phyloP scores from a whole-genome alignment of 805 yeast species.

The Starmerella asiatica region DNA sequence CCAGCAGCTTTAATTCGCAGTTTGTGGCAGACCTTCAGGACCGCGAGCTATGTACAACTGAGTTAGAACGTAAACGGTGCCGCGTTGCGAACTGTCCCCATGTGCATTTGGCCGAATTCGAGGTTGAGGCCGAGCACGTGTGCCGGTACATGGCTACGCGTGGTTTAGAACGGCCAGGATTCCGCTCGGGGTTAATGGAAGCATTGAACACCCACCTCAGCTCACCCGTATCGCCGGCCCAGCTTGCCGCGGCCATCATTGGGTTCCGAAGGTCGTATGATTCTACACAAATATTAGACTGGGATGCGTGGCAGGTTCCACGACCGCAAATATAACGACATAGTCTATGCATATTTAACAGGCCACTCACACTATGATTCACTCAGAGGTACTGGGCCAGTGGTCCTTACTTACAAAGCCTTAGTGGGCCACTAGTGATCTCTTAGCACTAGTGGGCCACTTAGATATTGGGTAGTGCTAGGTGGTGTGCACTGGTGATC shows the following conservation, averaged over 20 bases:
- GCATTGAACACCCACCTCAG: constrained; percentile 4
- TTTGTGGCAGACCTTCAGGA: constrained; percentile 10
- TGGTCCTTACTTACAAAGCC: no score
- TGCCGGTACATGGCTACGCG: constrained; percentile 17
- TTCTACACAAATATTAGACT: constrained; percentile 9
- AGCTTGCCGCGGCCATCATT: constrained; percentile 13
- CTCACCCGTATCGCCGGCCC: not conserved
- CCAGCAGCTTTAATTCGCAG: constrained; percentile 16
- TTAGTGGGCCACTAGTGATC: no score
- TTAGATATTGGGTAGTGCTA: no score
- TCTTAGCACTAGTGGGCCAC: no score
- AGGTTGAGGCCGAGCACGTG: constrained; percentile 3
- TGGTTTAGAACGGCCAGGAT: constrained; percentile 5
- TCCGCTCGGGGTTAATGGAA: constrained; percentile 8
- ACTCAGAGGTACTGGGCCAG: no score
- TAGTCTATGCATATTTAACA: no score
- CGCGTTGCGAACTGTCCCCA: constrained; percentile 8
- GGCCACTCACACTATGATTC: no score
- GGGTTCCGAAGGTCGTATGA: constrained; percentile 6
- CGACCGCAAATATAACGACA: no score
- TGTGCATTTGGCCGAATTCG: constrained; percentile 18
- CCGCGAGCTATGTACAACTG: constrained; percentile 14
- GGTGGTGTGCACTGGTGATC: no score
- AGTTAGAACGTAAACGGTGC: constrained; percentile 10
- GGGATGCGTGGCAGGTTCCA: constrained; percentile 6